Conservation (phyloP, 1,284 basidiomycete genomes). For the Fistulina hepatica region DNA sequence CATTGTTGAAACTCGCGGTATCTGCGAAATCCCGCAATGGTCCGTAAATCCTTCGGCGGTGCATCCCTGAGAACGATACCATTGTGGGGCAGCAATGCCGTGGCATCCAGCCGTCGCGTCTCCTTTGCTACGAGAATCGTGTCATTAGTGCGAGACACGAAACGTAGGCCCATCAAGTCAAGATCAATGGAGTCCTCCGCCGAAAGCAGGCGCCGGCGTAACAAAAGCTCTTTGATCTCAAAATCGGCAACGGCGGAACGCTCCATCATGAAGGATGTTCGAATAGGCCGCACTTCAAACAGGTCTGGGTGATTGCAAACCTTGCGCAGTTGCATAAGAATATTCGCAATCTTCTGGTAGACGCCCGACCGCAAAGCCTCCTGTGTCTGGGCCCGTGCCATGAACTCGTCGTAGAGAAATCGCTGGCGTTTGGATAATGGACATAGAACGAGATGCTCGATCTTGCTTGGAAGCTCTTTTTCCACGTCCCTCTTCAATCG, state of each 20-base stretch:
- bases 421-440: slow-evolving; percentile 91
- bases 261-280: slow-evolving; percentile 85
- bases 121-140: slow-evolving; percentile 45
- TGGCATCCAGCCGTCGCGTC: slow-evolving; percentile 57
- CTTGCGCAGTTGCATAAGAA: slow-evolving; percentile 93
- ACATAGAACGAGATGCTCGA: slow-evolving; percentile 88
- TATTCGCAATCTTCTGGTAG: slow-evolving; percentile 90
- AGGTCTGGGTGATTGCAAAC: slow-evolving; percentile 95
- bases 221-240: slow-evolving; percentile 83
- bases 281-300: slow-evolving; percentile 90
- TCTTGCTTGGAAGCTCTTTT: slow-evolving; percentile 91
- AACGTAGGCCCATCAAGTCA: slow-evolving; percentile 54
- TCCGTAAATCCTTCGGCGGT: slow-evolving; percentile 63
- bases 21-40: slow-evolving; percentile 60
- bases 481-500: slow-evolving; percentile 94
- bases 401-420: slow-evolving; percentile 97
- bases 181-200: slow-evolving; percentile 45
- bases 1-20: slow-evolving; percentile 50
- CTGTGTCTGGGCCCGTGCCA: slow-evolving; percentile 83
- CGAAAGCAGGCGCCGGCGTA: slow-evolving; percentile 57
- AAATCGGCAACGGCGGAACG: slow-evolving; percentile 75
- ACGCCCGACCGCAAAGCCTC: slow-evolving; percentile 80
- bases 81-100: slow-evolving; percentile 51
- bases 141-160: slow-evolving; percentile 43
- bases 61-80: slow-evolving; percentile 45